A percentile compares a stretch with the other conserved stretches of the same genome.
Evolutionary conservation across 352 stramenopile species (phyloP).

Genomic region (Pythium sp.): DNA sequence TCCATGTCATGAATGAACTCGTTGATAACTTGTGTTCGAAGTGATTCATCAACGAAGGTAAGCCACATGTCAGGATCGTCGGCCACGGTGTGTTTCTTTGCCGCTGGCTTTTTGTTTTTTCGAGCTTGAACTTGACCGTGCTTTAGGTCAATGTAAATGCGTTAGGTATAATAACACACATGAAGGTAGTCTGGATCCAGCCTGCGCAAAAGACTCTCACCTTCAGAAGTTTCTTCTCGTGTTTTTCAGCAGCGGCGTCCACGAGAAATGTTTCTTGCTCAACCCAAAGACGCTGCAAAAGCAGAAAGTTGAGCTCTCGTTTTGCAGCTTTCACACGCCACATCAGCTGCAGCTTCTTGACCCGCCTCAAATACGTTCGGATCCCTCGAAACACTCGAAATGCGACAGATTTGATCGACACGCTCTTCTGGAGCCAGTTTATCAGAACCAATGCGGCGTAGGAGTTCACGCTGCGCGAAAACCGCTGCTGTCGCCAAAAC

Average conservation of each 20-base stretch:
- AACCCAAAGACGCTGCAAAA: constrained; percentile 48
- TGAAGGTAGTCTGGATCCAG: not conserved
- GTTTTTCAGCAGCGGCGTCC: constrained; percentile 41
- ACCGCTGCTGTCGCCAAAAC: constrained; percentile 45
- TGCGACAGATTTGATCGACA: constrained; percentile 46
- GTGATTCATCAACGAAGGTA: constrained; percentile 34
- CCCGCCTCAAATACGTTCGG: constrained; percentile 43
- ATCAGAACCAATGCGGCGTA: constrained; percentile 41
- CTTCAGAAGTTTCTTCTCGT: constrained; percentile 34
- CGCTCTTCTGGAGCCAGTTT: constrained; percentile 63
- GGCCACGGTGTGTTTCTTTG: constrained; percentile 13
- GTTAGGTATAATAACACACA: not conserved
- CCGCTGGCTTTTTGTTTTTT: constrained; percentile 18
- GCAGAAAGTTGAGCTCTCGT: constrained; percentile 29
- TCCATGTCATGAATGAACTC: constrained; percentile 41
- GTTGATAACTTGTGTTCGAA: constrained; percentile 36
- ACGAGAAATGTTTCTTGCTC: constrained; percentile 48
- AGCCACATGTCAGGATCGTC: constrained; percentile 37
- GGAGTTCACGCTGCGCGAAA: constrained; percentile 27
- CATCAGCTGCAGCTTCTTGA: constrained; percentile 51
- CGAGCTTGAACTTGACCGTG: constrained; percentile 11
- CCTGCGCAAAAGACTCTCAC: constrained; percentile 14
- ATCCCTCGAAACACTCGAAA: constrained; percentile 58
- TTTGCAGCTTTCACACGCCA: constrained; percentile 49
- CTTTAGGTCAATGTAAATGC: constrained; percentile 2